Base-by-base conservation (phyloP, 805 yeast species). In the Clavispora fructus region DNA sequence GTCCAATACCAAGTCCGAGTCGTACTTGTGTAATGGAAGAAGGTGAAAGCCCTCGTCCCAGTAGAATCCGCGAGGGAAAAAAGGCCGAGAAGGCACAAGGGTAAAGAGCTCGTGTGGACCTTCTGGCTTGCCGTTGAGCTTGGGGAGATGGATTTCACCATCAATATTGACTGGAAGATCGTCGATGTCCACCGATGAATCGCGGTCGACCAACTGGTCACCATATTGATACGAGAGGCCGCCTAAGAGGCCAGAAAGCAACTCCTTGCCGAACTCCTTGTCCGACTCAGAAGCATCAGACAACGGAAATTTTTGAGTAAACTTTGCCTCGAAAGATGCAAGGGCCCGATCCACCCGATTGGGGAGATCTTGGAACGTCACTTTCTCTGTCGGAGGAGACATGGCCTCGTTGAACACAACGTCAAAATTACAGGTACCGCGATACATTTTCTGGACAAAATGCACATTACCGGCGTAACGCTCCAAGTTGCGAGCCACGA, bases 1-100 rank as follows among this genome's bases (percentile, higher is more conserved):
- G 53, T 88, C 94, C 50, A 90, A 71, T 0, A 82, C 87, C 39
- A 91, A 69, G 58, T 88, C 96, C 13, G 87, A 75, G 64, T 94
- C 98, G 61, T 85, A 91, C 41, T 85, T 84, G 55, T 87, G 64
- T 33, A 94, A 69, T 7, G 95, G 95, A 35, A 91, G 70, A 49
- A 92, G 71, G 63, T 92, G 97, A 65, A 94, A 94, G 0, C 99
- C 99, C 67, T 94, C 99, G 65, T 94, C 99, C 99, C 99, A 94
- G 60, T 87, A 89, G 60, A 94, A 94, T 0, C 99, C 99, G 52
- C 99, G 77, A 4, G 99, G 98, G 65, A 94, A 94, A 59, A 87
- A 88, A 0, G 96, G 88, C 43, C 99, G 75, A 41, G 96, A 87
- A 2, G 99, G 99, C 30, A 89, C 94, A 19, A 89, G 74, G 0